These are phyloP conservation scores for Rubia peregrina DNA, from an alignment of 305 asterid species.

Conservation along the genomic window DNA sequence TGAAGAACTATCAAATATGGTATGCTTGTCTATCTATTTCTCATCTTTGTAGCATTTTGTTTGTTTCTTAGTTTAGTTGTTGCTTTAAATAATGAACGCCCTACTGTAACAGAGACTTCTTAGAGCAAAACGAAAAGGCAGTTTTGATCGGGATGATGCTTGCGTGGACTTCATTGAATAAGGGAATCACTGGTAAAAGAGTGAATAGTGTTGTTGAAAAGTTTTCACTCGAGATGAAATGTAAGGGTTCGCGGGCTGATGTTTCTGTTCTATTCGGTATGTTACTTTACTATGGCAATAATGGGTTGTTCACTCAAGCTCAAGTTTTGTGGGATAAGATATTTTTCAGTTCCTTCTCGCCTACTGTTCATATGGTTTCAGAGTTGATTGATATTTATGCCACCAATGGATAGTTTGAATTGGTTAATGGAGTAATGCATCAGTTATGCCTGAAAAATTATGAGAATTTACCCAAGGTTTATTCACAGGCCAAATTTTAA, in stretches of 20 bases:
- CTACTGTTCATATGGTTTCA: conserved; percentile 41
- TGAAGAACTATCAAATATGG: conserved; percentile 70
- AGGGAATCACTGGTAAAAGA: conserved; percentile 22
- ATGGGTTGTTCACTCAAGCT: conserved; percentile 32
- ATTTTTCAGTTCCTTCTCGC: conserved; percentile 46
- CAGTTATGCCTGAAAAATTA: conserved; percentile 40
- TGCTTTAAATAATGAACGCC: not conserved
- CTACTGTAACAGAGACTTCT: conserved; percentile 21
- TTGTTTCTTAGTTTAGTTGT: no score
- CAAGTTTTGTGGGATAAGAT: conserved; percentile 55
- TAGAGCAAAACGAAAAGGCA: conserved; percentile 27
- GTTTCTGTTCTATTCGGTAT: conserved; percentile 32
- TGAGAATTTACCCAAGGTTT: conserved; percentile 31
- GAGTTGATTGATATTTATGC: conserved; percentile 46
- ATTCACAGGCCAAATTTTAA: conserved; percentile 41
- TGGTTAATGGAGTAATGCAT: conserved; percentile 39
- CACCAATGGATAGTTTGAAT: conserved; percentile 34
- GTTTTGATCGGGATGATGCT: conserved; percentile 16
- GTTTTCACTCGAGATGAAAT: conserved; percentile 22
- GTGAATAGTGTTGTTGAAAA: conserved; percentile 23
- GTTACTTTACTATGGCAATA: conserved; percentile 43
- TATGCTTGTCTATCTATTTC: no score
- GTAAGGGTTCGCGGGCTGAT: conserved; percentile 23
- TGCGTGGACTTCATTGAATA: conserved; percentile 19
- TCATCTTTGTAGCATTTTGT: no score